Conservation (phyloP, 331 rosid species). For the Dryas integrifolia region DNA sequence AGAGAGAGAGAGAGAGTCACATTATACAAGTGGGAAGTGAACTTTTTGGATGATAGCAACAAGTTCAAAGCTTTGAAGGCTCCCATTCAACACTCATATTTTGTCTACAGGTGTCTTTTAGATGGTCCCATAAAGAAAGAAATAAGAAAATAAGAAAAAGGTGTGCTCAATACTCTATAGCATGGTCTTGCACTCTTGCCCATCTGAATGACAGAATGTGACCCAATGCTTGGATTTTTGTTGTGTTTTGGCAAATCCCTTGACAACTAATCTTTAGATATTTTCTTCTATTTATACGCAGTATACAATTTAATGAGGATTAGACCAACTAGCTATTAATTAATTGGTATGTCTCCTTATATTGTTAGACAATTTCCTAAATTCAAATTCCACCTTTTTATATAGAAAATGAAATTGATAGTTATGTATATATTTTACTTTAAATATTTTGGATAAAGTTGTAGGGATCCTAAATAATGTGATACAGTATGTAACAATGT, state of each 20-base stretch:
- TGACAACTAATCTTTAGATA: no score
- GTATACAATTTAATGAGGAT: no score
- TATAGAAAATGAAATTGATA: no score
- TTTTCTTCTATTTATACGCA: no score
- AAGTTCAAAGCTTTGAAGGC: neutral
- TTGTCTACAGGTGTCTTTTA: neutral
- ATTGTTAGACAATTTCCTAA: no score
- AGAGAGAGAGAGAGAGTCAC: neutral
- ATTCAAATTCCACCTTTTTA: no score
- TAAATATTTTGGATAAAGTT: no score
- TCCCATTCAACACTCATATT: neutral
- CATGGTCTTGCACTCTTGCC: neutral
- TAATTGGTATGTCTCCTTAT: no score
- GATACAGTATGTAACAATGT: no score
- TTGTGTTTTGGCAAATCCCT: neutral
- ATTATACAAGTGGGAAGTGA: constrained; percentile 8
- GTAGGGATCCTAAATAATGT: no score
- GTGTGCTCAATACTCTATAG: neutral
- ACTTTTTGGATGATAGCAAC: constrained; percentile 15
- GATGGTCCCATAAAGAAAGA: constrained; percentile 9
- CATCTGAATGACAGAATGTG: neutral
- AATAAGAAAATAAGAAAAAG: neutral
- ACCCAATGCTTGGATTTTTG: neutral
- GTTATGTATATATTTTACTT: no score
- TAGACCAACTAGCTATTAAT: no score